Evolutionary conservation across 1,284 basidiomycete species (phyloP).

Genomic region (Sporisorium exsertum): DNA sequence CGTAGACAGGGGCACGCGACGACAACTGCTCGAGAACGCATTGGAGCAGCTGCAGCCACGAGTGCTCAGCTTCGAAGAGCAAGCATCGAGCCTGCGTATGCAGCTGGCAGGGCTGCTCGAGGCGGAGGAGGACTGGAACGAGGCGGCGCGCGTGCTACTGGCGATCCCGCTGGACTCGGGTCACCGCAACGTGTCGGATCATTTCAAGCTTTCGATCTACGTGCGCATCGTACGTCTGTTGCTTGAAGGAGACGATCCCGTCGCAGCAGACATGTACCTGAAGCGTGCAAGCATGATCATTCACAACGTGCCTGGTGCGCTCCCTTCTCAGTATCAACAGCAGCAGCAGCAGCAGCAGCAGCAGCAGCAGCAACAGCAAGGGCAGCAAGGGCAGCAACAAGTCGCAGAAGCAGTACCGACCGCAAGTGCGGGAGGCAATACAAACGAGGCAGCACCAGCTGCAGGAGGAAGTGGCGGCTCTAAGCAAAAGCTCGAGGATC

Average conservation of each 20-base stretch:
- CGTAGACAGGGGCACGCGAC: constrained; percentile 42
- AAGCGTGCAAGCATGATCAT: constrained; percentile 92
- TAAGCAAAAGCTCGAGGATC: constrained; percentile 37
- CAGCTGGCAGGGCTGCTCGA: constrained; percentile 90
- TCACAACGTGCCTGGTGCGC: constrained; percentile 71
- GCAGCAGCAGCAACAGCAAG: background rate
- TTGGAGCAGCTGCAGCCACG: constrained; percentile 80
- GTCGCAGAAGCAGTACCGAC: background rate
- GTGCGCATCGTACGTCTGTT: constrained; percentile 92
- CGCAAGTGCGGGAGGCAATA: background rate
- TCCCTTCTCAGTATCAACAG: constrained; percentile 29
- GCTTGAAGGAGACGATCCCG: constrained; percentile 93
- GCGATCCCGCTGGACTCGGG: constrained; percentile 90
- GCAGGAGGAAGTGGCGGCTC: background rate
- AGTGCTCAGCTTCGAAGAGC: constrained; percentile 88
- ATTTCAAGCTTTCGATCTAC: constrained; percentile 88
- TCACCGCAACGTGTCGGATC: constrained; percentile 81
- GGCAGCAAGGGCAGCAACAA: background rate
- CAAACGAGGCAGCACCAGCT: background rate
- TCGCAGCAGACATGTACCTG: constrained; percentile 94
- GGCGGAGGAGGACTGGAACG: constrained; percentile 89
- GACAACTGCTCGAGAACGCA: constrained; percentile 78
- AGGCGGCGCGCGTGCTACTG: constrained; percentile 89
- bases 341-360: constrained; percentile 19
- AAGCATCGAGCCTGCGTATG: constrained; percentile 86